Base-by-base conservation (phyloP, 768 basidiomycete genomes). In the Boletus bicolor region DNA sequence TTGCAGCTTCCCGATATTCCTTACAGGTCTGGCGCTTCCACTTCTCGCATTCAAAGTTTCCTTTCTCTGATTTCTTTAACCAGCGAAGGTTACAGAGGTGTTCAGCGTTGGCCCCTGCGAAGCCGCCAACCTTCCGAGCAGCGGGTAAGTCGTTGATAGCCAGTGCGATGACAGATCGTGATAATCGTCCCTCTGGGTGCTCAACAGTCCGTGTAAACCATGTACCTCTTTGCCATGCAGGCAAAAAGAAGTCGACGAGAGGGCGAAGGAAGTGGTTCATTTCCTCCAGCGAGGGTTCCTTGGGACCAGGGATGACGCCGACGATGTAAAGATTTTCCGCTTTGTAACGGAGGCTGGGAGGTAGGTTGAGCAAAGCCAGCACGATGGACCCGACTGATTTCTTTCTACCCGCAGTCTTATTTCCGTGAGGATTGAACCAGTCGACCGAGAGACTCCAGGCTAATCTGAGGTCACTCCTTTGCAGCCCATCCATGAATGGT, bases 361-460 rank as follows among this genome's bases (percentile, higher is more conserved):
- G 67, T 2, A 70, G 60, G 43, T 68, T 70, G 7, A 69, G 48
- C 1, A 64, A 57, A 1, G 51, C 44, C 55, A 70, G 53, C 0
- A 36, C 49, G 4, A 70, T 55, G 2, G 48, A 60, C 3, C 60
- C 55, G 2, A 58, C 44, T 14, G 52, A 57, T 15, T 48, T 56
- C 2, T 34, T 44, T 39, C 61, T 57, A 36, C 62, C 58, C 0
- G 61, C 54, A 41, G 53, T 63, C 46, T 68, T 63, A 47, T 65
- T 70, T 4, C 48, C 38, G 0, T 56, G 55, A 2, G 61, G 61
- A 51, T 70, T 70, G 50, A 69, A 70, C 66, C 64, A 68, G 36
- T 69, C 65, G n/a, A 68, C 42, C 19, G 53, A 69, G 9, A 70
- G 37, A 10, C 58, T 64, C 42, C 59, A 70, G 3, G 60, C 61